Percentiles rank a stretch among this genome's conserved stretches.
Evolutionary conservation across 1,139 yeast species (phyloP).

Genomic region (Torulaspora globosa): DNA sequence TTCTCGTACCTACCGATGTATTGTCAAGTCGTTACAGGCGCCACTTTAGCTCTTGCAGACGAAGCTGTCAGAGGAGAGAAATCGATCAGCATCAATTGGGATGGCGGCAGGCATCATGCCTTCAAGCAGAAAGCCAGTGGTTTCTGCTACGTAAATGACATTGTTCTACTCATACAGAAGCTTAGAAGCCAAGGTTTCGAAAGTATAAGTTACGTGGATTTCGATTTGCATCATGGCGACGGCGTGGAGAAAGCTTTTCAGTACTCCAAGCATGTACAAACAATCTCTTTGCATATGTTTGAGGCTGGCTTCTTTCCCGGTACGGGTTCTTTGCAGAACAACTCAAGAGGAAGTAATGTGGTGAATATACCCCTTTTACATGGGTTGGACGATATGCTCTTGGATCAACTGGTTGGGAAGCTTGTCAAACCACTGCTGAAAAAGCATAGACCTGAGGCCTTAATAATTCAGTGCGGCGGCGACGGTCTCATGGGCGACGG

Average conservation of each 20-base stretch:
- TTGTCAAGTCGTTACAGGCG: slow-evolving; percentile 50
- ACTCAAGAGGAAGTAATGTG: slow-evolving; percentile 39
- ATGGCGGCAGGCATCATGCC: slow-evolving; percentile 78
- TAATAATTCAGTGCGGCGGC: slow-evolving; percentile 66
- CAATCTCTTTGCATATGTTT: slow-evolving; percentile 60
- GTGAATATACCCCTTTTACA: slow-evolving; percentile 55
- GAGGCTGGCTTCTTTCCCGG: slow-evolving; percentile 75
- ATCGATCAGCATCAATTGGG: slow-evolving; percentile 61
- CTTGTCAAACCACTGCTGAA: slow-evolving; percentile 46
- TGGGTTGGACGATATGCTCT: slow-evolving; percentile 50
- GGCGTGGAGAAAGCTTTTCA: slow-evolving; percentile 69
- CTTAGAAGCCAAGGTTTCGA: slow-evolving; percentile 45
- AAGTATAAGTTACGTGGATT: slow-evolving; percentile 59
- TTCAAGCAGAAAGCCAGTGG: slow-evolving; percentile 57
- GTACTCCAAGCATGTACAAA: slow-evolving; percentile 52
- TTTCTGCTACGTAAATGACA: slow-evolving; percentile 70
- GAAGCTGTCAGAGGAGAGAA: slow-evolving; percentile 23
- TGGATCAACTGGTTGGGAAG: slow-evolving; percentile 41
- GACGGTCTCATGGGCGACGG: slow-evolving; percentile 65
- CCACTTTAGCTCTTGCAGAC: slow-evolving; percentile 52
- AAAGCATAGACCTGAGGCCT: slow-evolving; percentile 45
- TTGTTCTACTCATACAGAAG: slow-evolving; percentile 51
- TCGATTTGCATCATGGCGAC: slow-evolving; percentile 78
- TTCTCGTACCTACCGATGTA: slow-evolving; percentile 55
- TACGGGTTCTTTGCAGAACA: slow-evolving; percentile 47